Evolutionary conservation across 495 filamentous ascomycete genomes (phyloP).

Genomic region (Lophiostoma macrostomum): DNA sequence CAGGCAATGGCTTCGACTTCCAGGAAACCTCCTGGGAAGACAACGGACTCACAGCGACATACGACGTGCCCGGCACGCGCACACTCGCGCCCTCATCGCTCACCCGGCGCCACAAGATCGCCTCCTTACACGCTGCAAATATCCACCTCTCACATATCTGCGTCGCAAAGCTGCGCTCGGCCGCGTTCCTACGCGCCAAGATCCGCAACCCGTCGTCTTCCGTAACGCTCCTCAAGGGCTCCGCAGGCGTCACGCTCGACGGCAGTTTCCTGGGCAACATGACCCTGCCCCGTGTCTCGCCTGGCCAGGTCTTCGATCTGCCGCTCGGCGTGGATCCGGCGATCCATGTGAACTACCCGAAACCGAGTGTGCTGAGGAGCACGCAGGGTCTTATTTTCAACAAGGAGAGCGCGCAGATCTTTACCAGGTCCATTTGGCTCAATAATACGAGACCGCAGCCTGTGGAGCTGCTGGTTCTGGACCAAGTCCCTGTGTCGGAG

Average conservation of each 20-base stretch:
- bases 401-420: conserved; percentile 59
- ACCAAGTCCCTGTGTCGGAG: conserved; percentile 66
- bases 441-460: conserved; percentile 55
- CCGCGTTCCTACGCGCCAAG: conserved; percentile 64
- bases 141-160: conserved; percentile 53
- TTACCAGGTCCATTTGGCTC: conserved; percentile 55
- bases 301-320: conserved; percentile 59
- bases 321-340: conserved; percentile 64
- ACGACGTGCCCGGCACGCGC: conserved; percentile 56
- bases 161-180: conserved; percentile 63
- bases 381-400: conserved; percentile 50
- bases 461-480: conserved; percentile 56
- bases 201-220: conserved; percentile 55
- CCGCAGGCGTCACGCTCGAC: conserved; percentile 64
- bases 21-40: conserved; percentile 32
- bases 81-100: conserved; percentile 49
- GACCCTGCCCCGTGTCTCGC: conserved; percentile 54
- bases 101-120: conserved; percentile 41
- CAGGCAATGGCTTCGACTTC: conserved; percentile 17
- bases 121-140: conserved; percentile 33
- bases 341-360: conserved; percentile 59
- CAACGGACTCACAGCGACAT: conserved; percentile 58
- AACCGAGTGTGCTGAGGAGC: conserved; percentile 56
- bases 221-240: conserved; percentile 59
- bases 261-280: conserved; percentile 64